Conservation (phyloP, 2,329 filamentous ascomycete genomes). For the Hortaea werneckii region DNA sequence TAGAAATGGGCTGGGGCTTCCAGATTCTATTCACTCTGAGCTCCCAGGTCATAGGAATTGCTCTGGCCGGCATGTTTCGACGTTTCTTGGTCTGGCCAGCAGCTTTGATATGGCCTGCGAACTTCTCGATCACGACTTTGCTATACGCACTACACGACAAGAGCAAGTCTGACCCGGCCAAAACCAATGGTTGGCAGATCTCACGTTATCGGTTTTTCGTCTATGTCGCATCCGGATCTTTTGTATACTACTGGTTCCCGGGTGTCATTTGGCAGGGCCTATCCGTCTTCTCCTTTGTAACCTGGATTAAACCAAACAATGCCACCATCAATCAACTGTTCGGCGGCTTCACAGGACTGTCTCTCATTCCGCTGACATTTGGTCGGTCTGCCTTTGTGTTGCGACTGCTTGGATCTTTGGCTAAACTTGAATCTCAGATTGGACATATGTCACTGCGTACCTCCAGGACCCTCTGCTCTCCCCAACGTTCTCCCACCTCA, state of each 20-base stretch:
- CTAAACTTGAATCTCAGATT: too few species aligned
- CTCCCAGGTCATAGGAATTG: constrained; percentile 76
- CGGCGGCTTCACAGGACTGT: constrained; percentile 73
- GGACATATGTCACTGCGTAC: constrained; percentile 51
- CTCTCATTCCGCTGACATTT: constrained; percentile 74
- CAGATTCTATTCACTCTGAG: constrained; percentile 78
- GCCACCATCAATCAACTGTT: constrained; percentile 78
- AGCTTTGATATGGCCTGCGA: constrained; percentile 85
- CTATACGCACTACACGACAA: constrained; percentile 77
- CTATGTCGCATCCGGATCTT: constrained; percentile 58
- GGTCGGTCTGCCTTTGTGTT: too few species aligned
- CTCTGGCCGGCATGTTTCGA: constrained; percentile 70
- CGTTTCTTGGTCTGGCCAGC: constrained; percentile 73
- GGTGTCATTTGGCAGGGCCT: constrained; percentile 72
- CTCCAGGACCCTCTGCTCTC: constrained; percentile 33
- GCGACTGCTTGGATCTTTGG: too few species aligned
- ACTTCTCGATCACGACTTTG: constrained; percentile 79
- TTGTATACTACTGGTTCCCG: constrained; percentile 78
- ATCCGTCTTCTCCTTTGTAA: constrained; percentile 80
- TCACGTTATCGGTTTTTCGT: constrained; percentile 78
- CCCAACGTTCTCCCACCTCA: constrained; percentile 69
- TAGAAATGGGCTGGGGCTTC: constrained; percentile 48
- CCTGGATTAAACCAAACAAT: constrained; percentile 78
- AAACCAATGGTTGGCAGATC: constrained; percentile 65
- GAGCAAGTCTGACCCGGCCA: constrained; percentile 51